Conservation (phyloP, 169 alveolate genomes). For the Amoebophrya sp. region DNA sequence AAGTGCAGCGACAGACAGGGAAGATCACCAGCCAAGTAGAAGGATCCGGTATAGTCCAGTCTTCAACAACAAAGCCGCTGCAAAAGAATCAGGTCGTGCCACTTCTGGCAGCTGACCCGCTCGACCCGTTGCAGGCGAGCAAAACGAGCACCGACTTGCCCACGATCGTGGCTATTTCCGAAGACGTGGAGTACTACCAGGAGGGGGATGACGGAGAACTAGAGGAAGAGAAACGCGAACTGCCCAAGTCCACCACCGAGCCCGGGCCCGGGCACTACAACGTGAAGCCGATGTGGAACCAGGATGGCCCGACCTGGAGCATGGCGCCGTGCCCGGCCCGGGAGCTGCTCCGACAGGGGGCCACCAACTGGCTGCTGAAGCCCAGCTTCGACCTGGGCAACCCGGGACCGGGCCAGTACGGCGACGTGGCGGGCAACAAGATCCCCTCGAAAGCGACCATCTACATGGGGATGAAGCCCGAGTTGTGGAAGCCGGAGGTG, state of each 20-base stretch:
- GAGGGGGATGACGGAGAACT: not conserved
- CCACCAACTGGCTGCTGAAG: not conserved
- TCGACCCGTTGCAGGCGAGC: no score
- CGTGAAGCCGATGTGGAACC: not conserved
- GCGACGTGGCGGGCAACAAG: not conserved
- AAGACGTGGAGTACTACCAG: no score
- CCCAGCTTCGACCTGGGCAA: conserved; percentile 6
- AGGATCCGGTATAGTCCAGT: no score
- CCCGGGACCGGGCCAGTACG: not conserved
- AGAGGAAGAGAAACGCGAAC: not conserved
- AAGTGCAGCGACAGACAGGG: no score
- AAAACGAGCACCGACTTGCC: no score
- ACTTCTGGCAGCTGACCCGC: no score
- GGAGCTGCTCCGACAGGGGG: not conserved
- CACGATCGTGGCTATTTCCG: no score
- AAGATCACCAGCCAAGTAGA: no score
- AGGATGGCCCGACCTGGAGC: not conserved
- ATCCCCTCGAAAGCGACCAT: not conserved
- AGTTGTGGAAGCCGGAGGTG: not conserved
- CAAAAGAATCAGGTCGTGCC: no score
- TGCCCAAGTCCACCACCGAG: not conserved
- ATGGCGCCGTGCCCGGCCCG: not conserved
- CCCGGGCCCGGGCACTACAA: not conserved
- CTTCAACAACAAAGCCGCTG: no score
- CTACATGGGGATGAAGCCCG: not conserved